These are phyloP conservation scores for Brasilioporus rufonigricans DNA, from an alignment of 768 basidiomycete genomes.

Conservation along the genomic window DNA sequence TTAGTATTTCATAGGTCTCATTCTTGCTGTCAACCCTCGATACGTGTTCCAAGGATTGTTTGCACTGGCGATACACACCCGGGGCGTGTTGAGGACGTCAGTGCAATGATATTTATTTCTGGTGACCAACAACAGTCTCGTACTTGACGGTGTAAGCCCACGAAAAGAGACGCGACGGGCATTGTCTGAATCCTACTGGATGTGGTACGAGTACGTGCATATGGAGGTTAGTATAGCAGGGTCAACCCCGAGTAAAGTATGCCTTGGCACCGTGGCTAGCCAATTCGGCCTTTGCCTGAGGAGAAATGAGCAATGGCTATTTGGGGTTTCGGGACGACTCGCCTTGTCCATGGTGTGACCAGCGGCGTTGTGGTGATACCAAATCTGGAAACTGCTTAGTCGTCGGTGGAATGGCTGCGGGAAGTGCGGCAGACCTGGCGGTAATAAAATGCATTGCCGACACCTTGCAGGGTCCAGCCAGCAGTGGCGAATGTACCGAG, in stretches of 20 bases:
- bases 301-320: slow-evolving; percentile 7
- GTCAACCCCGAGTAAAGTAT: slow-evolving; percentile 81
- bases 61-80: neutral
- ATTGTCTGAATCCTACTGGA: slow-evolving; percentile 4
- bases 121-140: slow-evolving; percentile 3
- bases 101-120: slow-evolving; percentile 14
- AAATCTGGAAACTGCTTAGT: slow-evolving; percentile 50
- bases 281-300: slow-evolving; percentile 79
- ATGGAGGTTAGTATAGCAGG: slow-evolving; percentile 8
- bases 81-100: slow-evolving; percentile 5
- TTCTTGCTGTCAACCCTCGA: neutral
- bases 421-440: slow-evolving; percentile 54
- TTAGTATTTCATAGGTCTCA: slow-evolving; percentile 61
- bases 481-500: slow-evolving; percentile 77
- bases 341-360: slow-evolving; percentile 90
- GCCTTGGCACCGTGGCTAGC: slow-evolving; percentile 83
- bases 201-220: slow-evolving; percentile 20
- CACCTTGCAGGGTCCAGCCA: slow-evolving; percentile 85
- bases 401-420: slow-evolving; percentile 7
- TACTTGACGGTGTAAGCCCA: neutral
- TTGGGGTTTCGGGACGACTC: slow-evolving; percentile 14
- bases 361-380: slow-evolving; percentile 73
- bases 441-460: slow-evolving; percentile 80
- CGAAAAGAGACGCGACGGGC: neutral
- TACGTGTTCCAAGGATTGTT: slow-evolving; percentile 6